Evolutionary conservation across 306 rosid species (phyloP).

Genomic region (Sphenostylis stenocarpa): DNA sequence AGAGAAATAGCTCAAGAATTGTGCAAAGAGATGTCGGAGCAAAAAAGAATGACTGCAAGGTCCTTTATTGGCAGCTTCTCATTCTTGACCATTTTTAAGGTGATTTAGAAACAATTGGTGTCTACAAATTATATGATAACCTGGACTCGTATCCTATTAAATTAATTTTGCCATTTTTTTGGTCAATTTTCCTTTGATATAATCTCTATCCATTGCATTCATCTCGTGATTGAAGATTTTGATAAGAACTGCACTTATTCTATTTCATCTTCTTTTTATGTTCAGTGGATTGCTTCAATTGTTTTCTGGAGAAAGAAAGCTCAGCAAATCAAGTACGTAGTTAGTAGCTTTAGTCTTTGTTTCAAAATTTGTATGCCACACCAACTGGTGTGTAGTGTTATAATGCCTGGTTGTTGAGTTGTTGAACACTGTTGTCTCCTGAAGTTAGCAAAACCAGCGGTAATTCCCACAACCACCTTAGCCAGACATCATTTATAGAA

Average conservation of each 20-base stretch:
- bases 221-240: constrained; percentile 16
- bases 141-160: not conserved
- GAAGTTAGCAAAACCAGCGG: not conserved
- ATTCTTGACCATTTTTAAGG: constrained; percentile 69
- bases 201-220: not conserved
- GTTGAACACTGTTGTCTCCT: not conserved
- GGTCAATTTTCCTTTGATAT: not conserved
- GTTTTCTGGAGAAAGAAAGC: constrained; percentile 77
- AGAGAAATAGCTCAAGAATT: constrained; percentile 97
- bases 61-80: constrained; percentile 45
- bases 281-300: constrained; percentile 74
- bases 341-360: not conserved
- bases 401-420: not conserved
- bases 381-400: not conserved
- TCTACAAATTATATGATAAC: not conserved
- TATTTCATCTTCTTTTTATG: constrained; percentile 27
- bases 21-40: constrained; percentile 71
- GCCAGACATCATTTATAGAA: not conserved
- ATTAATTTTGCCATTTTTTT: not conserved
- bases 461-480: constrained; percentile 2
- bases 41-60: constrained; percentile 48
- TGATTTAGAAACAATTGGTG: constrained; percentile 28
- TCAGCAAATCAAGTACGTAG: constrained; percentile 80
- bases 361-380: constrained; percentile 11
- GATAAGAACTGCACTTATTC: constrained; percentile 10